Base-by-base conservation (phyloP, 441 rosid genomes). In the Bocquillonia castaneifolia region DNA sequence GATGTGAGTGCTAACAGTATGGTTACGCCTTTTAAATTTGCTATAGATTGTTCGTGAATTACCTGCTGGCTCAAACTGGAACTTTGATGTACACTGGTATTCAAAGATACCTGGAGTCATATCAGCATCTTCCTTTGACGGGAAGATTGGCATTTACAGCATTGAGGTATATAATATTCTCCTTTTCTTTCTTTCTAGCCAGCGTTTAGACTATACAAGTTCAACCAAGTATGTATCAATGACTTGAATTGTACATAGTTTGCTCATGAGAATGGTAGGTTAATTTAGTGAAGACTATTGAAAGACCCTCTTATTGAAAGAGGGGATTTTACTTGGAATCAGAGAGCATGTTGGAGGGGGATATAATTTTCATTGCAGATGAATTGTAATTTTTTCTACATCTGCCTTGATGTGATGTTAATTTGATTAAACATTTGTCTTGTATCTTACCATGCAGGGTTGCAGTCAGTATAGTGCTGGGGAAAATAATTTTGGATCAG, bases 1-100 rank as follows among this genome's bases (percentile, higher is more conserved):
- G 5, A 59, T 59, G 1, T 18, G 70, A 65, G 45, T 13, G 13
- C 42, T 42, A 29, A 20, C 20, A 18, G 45, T 63, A 32, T 68
- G 69, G 34, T 73, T 55, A 59, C 54, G 28, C 26, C 34, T 37
- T 20, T 55, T 48, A 59, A 52, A 53, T 45, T 29, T 76, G 34
- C 68, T 61, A 66, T 82, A 96, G 99, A 92, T 95, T 77, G 92
- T 88, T 51, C 77, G 88, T 69, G 99, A 96, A 78, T 78, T 96
- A 76, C 98, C 96, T 56, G 93, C 96, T 62, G 97, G 98, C 32
- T 81, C 90, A 78, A 96, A 93, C 79, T 91, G 98, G 98, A 96
- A 91, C 78, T 96, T 96, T 72, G 99, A 96, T 80, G 88, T 96
- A 59, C 99, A 96, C 71, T 96, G 99, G 99, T 96, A 90, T 80